Conservation (phyloP, 257 asterid species). For the Verbascum thapsus region DNA sequence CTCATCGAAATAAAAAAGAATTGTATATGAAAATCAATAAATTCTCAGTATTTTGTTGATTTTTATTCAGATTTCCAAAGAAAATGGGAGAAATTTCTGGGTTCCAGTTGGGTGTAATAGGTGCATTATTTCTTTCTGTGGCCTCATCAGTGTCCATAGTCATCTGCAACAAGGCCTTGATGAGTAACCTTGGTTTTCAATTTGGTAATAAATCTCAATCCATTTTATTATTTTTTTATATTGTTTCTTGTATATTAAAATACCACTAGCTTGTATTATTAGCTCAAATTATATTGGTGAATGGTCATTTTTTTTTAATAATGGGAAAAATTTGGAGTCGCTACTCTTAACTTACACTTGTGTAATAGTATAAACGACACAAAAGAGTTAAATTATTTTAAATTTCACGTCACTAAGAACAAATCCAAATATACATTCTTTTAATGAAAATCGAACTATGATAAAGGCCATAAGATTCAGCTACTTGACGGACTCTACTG, state of each 20-base stretch:
- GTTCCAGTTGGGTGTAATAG: slow-evolving; percentile 74
- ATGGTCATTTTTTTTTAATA: too few relatives aligned
- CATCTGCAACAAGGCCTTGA: slow-evolving; percentile 88
- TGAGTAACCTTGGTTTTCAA: slow-evolving; percentile 88
- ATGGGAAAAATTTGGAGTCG: too few relatives aligned
- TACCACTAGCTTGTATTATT: background rate
- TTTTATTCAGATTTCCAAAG: background rate
- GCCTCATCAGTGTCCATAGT: slow-evolving; percentile 93
- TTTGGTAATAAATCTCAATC: slow-evolving; percentile 50
- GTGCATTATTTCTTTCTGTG: slow-evolving; percentile 82
- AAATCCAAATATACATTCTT: too few relatives aligned
- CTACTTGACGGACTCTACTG: too few relatives aligned
- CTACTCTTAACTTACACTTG: too few relatives aligned
- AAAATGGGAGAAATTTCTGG: slow-evolving; percentile 82
- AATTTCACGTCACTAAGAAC: too few relatives aligned
- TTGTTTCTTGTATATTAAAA: background rate
- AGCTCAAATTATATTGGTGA: background rate
- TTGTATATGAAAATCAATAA: background rate
- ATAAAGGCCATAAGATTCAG: too few relatives aligned
- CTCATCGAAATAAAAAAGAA: background rate
- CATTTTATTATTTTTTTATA: too few relatives aligned
- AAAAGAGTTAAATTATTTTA: too few relatives aligned
- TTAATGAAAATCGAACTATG: too few relatives aligned
- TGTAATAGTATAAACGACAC: too few relatives aligned
- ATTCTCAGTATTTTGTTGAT: background rate